Evolutionary conservation across 1,284 basidiomycete species (phyloP).

Genomic region (Ceratobasidium sp.): DNA sequence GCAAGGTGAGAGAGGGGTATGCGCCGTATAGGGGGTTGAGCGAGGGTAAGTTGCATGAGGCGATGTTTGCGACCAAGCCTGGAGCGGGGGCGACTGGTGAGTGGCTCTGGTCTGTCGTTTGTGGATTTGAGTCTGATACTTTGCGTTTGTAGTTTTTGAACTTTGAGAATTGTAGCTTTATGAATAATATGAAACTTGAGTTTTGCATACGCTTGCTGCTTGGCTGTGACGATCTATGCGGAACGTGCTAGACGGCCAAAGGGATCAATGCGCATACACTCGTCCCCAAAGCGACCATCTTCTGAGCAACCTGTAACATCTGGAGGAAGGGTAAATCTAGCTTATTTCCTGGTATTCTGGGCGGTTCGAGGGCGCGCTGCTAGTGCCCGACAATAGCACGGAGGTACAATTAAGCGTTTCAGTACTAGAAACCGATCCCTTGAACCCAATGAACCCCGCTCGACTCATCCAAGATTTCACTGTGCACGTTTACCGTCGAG

Average conservation of each 20-base stretch:
- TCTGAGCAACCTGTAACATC: not conserved
- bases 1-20: conserved; percentile 69
- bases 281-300: not conserved
- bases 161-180: conserved; percentile 10
- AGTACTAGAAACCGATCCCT: too few species aligned
- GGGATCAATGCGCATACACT: too few species aligned
- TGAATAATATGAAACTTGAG: not conserved
- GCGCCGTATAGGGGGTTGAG: conserved; percentile 69
- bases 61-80: conserved; percentile 86
- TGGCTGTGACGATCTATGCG: too few species aligned
- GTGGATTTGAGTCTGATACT: not conserved
- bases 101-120: conserved; percentile 55
- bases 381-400: too few species aligned
- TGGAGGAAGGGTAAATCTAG: not conserved
- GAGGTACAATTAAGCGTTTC: too few species aligned
- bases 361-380: too few species aligned
- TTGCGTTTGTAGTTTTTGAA: conserved; percentile 19
- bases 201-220: too few species aligned
- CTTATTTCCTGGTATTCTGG: too few species aligned
- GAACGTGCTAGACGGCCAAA: not conserved
- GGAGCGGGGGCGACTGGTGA: conserved; percentile 83
- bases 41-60: conserved; percentile 70
- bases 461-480: not conserved
- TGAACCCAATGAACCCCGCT: too few species aligned
- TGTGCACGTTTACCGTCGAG: not conserved